Base-by-base conservation (phyloP, 176 grass and related monocot genomes). In the Cenchrus fungigraminus region DNA sequence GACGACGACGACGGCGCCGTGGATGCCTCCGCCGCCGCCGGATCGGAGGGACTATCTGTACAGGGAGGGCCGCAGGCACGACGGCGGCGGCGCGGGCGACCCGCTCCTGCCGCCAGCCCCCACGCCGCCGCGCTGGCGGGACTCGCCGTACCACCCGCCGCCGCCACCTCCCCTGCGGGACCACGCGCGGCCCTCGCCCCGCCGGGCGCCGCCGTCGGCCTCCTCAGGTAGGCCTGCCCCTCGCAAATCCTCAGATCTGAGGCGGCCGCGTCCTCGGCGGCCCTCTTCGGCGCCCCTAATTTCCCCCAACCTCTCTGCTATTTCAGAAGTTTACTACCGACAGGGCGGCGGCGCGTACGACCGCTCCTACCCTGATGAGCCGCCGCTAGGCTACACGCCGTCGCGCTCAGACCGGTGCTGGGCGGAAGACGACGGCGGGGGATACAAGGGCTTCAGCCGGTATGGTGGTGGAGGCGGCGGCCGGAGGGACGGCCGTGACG, bases 1-100 rank as follows among this genome's bases (percentile, higher is more conserved):
- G 78, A 88, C 62, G 45, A 89, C 74, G 69, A 78, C 77, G 62
- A 79, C 83, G 68, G 74, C 85, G 78, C 54, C 86, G 79, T 94
- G 89, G 89, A 95, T 95, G 93, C 85, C 90, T 56, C 90, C 90
- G 52, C 92, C 92, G 57, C 93, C 93, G 82, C 87, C 88, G 70
- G 93, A 95, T 92, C 93, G 93, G 31, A 62, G 87, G 85, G 93
- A 95, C 4, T 86, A 92, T 6, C 61, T 92, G 42, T 95, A 95
- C 90, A 75, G 90, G 85, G 90, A 95, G 74, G 87, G 85, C 68
- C 93, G 93, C 68, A 86, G 87, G 57, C 79, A 83, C 64, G 89
- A 90, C 32, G 82, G 77, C 32, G 71, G 72, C 88, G 86, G 59
- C 65, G 90, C 85, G 11, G 90, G 87, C 37, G 92, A 92, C 37